A percentile compares a stretch with the other conserved stretches of the same genome.
Conservation (phyloP, 208 protist species). For the Trypanosoma rangeli region DNA sequence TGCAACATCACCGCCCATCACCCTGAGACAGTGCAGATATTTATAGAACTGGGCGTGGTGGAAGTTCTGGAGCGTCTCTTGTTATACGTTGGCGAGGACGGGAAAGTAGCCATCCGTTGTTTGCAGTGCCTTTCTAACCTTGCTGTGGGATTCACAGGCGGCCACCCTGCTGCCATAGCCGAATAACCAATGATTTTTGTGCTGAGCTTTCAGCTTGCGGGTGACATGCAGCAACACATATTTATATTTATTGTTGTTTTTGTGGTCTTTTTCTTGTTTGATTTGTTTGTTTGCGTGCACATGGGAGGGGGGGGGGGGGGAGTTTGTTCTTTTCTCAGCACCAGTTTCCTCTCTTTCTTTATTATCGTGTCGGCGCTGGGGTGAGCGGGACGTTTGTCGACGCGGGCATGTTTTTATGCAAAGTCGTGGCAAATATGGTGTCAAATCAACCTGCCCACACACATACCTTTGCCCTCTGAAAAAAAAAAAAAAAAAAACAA, state of each 20-base stretch:
- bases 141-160: constrained; percentile 14
- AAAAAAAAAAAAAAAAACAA: too few relatives aligned
- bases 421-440: too few relatives aligned
- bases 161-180: constrained; percentile 8
- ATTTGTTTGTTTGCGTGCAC: neutral
- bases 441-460: too few relatives aligned
- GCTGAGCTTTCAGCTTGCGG: neutral
- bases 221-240: neutral
- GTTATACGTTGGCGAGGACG: constrained; percentile 32
- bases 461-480: too few relatives aligned
- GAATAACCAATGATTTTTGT: neutral
- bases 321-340: neutral
- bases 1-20: constrained; percentile 46
- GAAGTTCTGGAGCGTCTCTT: constrained; percentile 43
- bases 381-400: neutral
- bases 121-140: constrained; percentile 48
- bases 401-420: too few relatives aligned
- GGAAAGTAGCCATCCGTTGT: constrained; percentile 30
- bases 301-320: too few relatives aligned
- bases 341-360: neutral
- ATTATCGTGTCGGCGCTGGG: neutral
- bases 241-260: neutral
- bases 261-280: neutral
- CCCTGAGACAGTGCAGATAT: constrained; percentile 20
- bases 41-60: constrained; percentile 40